phyloP scores from a whole-genome alignment of 495 filamentous ascomycete species.

The Penicillium turbatum region DNA sequence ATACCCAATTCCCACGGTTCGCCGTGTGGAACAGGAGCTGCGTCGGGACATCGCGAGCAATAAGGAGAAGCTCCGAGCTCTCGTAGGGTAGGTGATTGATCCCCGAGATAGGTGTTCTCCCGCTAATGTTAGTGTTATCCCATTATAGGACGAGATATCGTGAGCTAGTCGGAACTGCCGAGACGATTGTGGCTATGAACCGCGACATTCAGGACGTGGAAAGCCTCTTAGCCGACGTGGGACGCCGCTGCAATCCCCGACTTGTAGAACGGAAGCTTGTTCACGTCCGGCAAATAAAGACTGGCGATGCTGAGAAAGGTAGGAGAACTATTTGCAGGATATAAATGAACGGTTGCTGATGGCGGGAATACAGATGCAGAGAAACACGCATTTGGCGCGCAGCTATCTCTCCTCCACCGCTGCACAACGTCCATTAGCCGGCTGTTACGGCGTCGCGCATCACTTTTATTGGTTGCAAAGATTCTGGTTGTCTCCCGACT shows the following conservation, averaged over 20 bases:
- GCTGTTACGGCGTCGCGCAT: slow-evolving; percentile 54
- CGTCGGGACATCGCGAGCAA: slow-evolving; percentile 70
- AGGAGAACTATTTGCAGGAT: slow-evolving; percentile 18
- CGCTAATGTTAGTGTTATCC: slow-evolving; percentile 10
- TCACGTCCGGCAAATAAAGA: slow-evolving; percentile 59
- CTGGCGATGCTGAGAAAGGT: slow-evolving; percentile 44
- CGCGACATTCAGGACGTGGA: slow-evolving; percentile 70
- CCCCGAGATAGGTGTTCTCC: neutral
- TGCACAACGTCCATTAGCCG: slow-evolving; percentile 51
- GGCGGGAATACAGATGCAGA: slow-evolving; percentile 42
- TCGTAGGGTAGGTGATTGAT: slow-evolving; percentile 66
- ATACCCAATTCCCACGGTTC: slow-evolving; percentile 59
- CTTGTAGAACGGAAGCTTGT: slow-evolving; percentile 62
- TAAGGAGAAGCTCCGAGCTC: slow-evolving; percentile 78
- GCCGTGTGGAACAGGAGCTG: slow-evolving; percentile 59
- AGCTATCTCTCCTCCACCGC: slow-evolving; percentile 58
- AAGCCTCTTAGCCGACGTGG: slow-evolving; percentile 62
- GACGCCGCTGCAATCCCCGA: slow-evolving; percentile 69
- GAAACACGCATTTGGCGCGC: slow-evolving; percentile 54
- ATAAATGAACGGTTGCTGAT: slow-evolving; percentile 21
- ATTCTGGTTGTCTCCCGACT: slow-evolving; percentile 72
- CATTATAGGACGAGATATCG: slow-evolving; percentile 71
- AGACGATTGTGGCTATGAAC: slow-evolving; percentile 88
- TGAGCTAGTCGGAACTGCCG: slow-evolving; percentile 86
- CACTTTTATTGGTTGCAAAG: slow-evolving; percentile 68